Evolutionary conservation across 2,329 filamentous ascomycete species (phyloP), one percentile per base, ranked within the genome.

Genomic region (Aspergillus pseudoviridinutans): DNA sequence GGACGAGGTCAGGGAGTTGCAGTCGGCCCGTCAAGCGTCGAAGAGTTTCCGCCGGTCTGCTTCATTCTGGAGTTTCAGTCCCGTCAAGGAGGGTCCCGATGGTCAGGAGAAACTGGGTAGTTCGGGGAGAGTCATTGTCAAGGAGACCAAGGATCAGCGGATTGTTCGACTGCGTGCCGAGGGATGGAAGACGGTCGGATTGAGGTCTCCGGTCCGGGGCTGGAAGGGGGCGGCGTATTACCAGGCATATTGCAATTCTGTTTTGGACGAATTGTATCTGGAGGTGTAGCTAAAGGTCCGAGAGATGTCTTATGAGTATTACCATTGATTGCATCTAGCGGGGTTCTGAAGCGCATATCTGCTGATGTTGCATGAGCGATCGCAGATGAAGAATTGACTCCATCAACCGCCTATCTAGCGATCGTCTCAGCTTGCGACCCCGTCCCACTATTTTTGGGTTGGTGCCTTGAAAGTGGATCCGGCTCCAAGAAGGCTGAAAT

Each of bases 51-150:
- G 63, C 5, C 73, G 71, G 2, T 66, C 70, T 5, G 65, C 64
- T 1, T 77, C 75, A 0, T 77, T 76, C 55, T 77, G 75, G 75
- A 75, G 66, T 22, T 77, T 77, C 46, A 68, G 63, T 22, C 68
- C 70, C 3, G 53, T 69, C 6, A 61, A 67, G 49, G 29, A 56
- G 2, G 57, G 61, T 17, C 35, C 56, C 4, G 55, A 62, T 17
- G 44, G 56, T 8, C 52, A 58, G 22, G 42, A 54, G 8, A 42
- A 58, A 3, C 17, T 46, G 1, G 53, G 56, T 4, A 10, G 12
- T 24, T 49, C 47, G 2, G 41, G 50, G 35, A 32, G 50, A 29
- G 22, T 10, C 14, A 20, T 29, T 6, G 27, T 27, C n/a, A 66
- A 64, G 20, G 75, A 78, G 58, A 75, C 63, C 4, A 72, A 66